A percentile compares a stretch with the other conserved stretches of the same genome.
Conservation (phyloP, 257 asterid genomes). For the Gentiana straminea region DNA sequence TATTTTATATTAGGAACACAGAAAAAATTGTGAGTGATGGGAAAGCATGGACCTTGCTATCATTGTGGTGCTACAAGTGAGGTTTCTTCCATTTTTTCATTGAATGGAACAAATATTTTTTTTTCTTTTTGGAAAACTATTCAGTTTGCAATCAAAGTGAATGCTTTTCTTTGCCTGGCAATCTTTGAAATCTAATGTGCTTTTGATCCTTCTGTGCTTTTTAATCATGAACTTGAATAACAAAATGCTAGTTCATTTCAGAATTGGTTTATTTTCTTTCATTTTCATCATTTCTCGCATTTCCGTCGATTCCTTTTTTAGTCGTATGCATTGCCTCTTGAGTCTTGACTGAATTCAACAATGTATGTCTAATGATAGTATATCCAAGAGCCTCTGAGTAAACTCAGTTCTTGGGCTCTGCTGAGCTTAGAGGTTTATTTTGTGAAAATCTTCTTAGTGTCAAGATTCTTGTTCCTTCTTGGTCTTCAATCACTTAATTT, state of each 20-base stretch:
- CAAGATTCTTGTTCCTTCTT: not conserved
- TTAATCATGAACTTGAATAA: conserved; percentile 19
- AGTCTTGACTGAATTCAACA: conserved; percentile 5
- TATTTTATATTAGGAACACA: conserved; percentile 23
- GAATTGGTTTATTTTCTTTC: conserved; percentile 4
- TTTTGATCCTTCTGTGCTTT: conserved; percentile 22
- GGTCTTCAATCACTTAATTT: not conserved
- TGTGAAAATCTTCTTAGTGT: not conserved
- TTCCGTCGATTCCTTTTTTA: not conserved
- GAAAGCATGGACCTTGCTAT: conserved; percentile 99
- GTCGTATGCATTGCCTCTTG: not conserved
- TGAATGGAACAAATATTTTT: not conserved
- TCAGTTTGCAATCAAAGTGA: conserved; percentile 8
- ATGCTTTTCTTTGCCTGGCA: conserved; percentile 20
- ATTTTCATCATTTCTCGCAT: not conserved
- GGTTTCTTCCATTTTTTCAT: conserved; percentile 23
- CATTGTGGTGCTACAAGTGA: conserved; percentile 99
- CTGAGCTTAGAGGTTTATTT: not conserved
- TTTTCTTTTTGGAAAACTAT: conserved; percentile 4
- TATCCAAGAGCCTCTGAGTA: conserved; percentile 6
- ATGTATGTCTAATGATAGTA: conserved; percentile 11
- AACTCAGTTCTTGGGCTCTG: not conserved
- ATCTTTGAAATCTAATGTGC: conserved; percentile 11
- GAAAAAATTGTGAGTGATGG: conserved; percentile 46
- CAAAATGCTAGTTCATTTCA: conserved; percentile 20